Evolutionary conservation across 164 flowering plant species (phyloP), one percentile per base, ranked within the genome.

Genomic region (Buxus sempervirens): DNA sequence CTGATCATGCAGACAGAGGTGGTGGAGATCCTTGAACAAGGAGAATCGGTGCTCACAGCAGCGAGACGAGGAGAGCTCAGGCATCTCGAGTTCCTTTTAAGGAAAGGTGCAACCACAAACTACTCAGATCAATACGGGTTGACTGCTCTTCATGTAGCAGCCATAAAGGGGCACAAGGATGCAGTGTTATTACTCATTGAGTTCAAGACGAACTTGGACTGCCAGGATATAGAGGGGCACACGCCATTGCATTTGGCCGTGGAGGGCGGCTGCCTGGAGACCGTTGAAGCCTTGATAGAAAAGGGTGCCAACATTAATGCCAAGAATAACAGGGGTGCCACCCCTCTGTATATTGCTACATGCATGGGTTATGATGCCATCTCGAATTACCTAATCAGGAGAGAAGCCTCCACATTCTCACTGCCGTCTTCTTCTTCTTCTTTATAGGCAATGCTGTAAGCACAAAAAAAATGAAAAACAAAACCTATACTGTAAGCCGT

Each of bases 211-310:
- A 83, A 79, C 32, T 28, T 86, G 67, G 84, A 85, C 18, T 73
- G 78, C 60, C 66, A 27, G 60, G 96, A 90, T 63, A 27, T 51
- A 18, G 90, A 90, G 71, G 93, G 90, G 22, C 87, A 88, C 75
- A 75, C 82, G 0, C 83, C 90, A 5, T 65, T 88, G 75, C 93
- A 88, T 77, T 54, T 85, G 77, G 92, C 96, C 0, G 92, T 88
- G 55, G 82, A 79, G 66, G 82, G 90, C 2, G 93, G 96, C 22
- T 67, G 70, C 64, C 7, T 69, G 1, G 90, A 79, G 41, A 79
- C 81, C 0, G 91, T 86, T 7, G 75, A 76, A 70, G 66, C 70
- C 14, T 66, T 90, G 72, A 70, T 88, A 9, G 45, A 64, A 20
- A 66, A 71, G 5, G 92, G 88, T 53, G 90, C 89, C 38, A 63